Evolutionary conservation across 495 filamentous ascomycete genomes (phyloP), one percentile per base, ranked within the genome.

Genomic region (Penicillium ucsense): DNA sequence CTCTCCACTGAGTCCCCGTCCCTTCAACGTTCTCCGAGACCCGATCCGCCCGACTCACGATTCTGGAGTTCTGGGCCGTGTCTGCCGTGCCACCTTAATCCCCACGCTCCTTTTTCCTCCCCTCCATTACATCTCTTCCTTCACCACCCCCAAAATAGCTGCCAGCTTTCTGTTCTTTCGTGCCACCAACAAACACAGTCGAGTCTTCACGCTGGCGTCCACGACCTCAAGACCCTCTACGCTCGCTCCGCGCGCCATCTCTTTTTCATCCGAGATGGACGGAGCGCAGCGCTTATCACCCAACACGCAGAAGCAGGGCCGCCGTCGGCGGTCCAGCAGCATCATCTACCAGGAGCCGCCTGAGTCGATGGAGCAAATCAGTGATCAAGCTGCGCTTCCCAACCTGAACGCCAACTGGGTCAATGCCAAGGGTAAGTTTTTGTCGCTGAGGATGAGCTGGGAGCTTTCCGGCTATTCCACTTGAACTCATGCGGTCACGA

Each of bases 371-470:
- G 91, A 97, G 73, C 91, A 95, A 61, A 82, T 89, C 64, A 95
- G 86, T 55, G 92, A 98, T 66, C 92, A 98, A 77, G 83, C 88
- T 30, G 88, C 88, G 8, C 69, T 96, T 51, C 92, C 92, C 31
- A 98, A 98, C 58, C 66, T 96, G 63, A 98, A 98, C 73, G 88
- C 92, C 54, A 84, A 94, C 68, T 98, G 92, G 92, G 92, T 96
- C 52, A 95, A 98, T 70, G 87, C 88, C 52, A 98, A 98, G 76
- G 92, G 92, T 97, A 71, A 61, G 81, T 67, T 67, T 28, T 7
- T 8, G 33, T 10, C 38, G 20, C 38, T 11, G 29, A 38, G 10
- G 27, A 28, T 43, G 31, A 31, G 12, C 28, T n/a, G 20, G 11
- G 39, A n/a, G 10, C 38, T 7, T 7, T 20, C 37, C 32, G 28